Conservation (phyloP, 2,329 filamentous ascomycete genomes). For the Capronia coronata region DNA sequence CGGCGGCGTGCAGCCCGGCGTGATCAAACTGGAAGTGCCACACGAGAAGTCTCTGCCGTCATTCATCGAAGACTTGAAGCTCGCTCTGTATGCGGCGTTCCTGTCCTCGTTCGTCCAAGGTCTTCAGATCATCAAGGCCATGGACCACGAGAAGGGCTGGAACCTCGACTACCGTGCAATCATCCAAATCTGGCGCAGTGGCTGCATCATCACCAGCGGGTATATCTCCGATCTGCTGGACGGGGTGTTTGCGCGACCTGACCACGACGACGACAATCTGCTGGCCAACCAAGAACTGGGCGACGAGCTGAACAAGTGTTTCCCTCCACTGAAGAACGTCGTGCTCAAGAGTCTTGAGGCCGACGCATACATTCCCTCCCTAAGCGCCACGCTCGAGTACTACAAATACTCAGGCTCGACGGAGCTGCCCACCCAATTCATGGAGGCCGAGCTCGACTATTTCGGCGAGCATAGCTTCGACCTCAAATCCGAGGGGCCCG, state of each 20-base stretch:
- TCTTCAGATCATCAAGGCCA: constrained; percentile 56
- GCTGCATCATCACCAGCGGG: constrained; percentile 65
- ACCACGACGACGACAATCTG: constrained; percentile 43
- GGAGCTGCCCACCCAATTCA: constrained; percentile 60
- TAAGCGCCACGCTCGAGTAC: constrained; percentile 60
- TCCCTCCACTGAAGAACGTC: constrained; percentile 49
- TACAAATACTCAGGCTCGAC: constrained; percentile 57
- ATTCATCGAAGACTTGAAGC: constrained; percentile 54
- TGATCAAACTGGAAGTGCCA: constrained; percentile 22
- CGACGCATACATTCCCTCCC: constrained; percentile 55
- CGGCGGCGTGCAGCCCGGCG: constrained; percentile 26
- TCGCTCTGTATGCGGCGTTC: constrained; percentile 56
- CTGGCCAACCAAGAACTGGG: constrained; percentile 44
- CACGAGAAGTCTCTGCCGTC: constrained; percentile 35
- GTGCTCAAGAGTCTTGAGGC: constrained; percentile 49
- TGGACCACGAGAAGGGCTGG: constrained; percentile 56
- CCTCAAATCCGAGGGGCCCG: constrained; percentile 14
- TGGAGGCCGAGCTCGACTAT: constrained; percentile 65
- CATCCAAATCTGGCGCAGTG: constrained; percentile 57
- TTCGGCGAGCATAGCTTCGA: constrained; percentile 59
- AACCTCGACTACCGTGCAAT: constrained; percentile 38
- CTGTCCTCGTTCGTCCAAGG: constrained; percentile 60
- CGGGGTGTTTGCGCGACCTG: constrained; percentile 22
- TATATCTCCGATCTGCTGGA: constrained; percentile 55
- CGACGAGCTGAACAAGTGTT: constrained; percentile 48